Evolutionary conservation across 345 rosid genomes (phyloP), one percentile per base, ranked within the genome.

Genomic region (Dipteronia dyeriana): DNA sequence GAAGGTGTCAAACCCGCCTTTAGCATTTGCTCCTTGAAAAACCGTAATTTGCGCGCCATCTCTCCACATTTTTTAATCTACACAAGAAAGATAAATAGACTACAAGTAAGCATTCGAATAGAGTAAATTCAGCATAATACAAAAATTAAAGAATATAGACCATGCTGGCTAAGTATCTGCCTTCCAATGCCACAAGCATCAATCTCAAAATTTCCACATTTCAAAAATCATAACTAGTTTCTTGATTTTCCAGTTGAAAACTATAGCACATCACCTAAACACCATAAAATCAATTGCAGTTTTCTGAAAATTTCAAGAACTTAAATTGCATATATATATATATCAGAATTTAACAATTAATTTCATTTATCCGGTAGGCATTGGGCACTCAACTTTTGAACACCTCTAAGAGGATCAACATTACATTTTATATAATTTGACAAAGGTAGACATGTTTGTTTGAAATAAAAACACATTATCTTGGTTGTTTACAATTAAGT

Each of bases 31-130:
- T 94, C 97, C 86, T 84, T 94, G 85, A 96, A 92, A 87, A 88
- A 92, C 3, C 90, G 91, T 34, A 94, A 82, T 76, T 92, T 96
- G 38, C 99, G 88, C 0, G 97, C 92, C 97, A 92, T 96, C 88
- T 96, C 99, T 73, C 90, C 98, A 73, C 88, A 85, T 87, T 84
- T 92, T 94, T 94, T 94, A 5, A 96, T 87, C 99, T 96, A 54
- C 77, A 82, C 0, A 11, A 76, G 14, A 71, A 76, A 75, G 29
- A 29, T 56, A 77, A 70, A 77, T 79, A 39, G 34, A 66, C 2
- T 38, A 67, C 7, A 16, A 45, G 20, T 45, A 68, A 14, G 49
- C 17, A 49, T 23, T 45, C 39, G 45, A 34, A 26, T 26, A 23
- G 11, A 41, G 34, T 14, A 7, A 63, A 26, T 19, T 5, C 9